Evolutionary conservation across 768 basidiomycete species (phyloP), one percentile per base, ranked within the genome.

Genomic region (Infundibulicybe gibba): DNA sequence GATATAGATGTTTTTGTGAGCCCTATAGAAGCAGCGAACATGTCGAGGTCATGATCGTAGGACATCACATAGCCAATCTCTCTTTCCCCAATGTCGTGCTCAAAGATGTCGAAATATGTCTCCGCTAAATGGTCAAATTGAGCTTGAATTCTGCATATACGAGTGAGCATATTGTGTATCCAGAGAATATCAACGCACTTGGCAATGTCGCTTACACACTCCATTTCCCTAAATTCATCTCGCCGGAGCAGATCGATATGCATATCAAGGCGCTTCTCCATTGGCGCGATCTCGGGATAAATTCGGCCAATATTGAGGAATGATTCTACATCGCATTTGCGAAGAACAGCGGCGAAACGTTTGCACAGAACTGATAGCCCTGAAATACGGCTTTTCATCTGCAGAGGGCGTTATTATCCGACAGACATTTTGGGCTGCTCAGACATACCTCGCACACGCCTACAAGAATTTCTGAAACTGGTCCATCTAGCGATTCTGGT

Each of bases 121-220:
- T 92, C 90, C 1, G 88, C 83, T 3, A 97, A 76, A 61, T 97
- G 94, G 47, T 95, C 91, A 54, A 95, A 93, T 61, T 97, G 93
- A 0, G 89, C 85, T 54, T 94, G 83, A 64, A 97, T 84, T 69
- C 94, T 97, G 55, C 10, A 25, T 43, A 31, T n/a, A 38, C 9
- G 37, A 3, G n/a, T 32, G 45, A 32, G 34, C 14, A 44, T 41
- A 12, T 38, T 31, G 15, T 20, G 38, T 15, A 3, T n/a, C 16
- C 32, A 1, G 12, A 30, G 40, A 43, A 15, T 9, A 14, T 16
- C 8, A 20, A 70, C 86, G 48, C 58, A 94, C 94, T 88, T 94
- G 54, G 78, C 73, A 37, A 98, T 74, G 60, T 98, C 97, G 55
- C 77, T 85, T 15, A 90, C 91, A 64, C 94, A 97, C 58, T 98